Evolutionary conservation across 169 alveolate species (phyloP).

Genomic region (Plasmodium coatneyi): DNA sequence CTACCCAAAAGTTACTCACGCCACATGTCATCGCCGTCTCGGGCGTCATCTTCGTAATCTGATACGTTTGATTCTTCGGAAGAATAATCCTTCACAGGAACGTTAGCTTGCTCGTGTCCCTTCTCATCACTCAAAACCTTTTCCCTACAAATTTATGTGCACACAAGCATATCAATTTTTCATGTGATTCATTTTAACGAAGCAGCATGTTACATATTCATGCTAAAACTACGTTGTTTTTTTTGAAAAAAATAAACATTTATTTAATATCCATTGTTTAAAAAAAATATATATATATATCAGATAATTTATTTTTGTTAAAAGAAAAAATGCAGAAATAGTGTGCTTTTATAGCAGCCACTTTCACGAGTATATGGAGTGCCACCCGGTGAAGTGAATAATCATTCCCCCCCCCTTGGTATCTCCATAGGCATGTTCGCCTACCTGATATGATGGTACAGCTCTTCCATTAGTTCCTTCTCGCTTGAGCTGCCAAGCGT

Average conservation of each 20-base stretch:
- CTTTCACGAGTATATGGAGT: background rate
- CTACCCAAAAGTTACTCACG: background rate
- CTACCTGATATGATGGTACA: conserved; percentile 59
- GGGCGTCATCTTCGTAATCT: background rate
- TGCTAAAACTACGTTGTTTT: background rate
- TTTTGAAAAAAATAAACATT: background rate
- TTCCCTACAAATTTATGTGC: conserved; percentile 47
- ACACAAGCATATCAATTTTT: background rate
- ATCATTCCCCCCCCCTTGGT: background rate
- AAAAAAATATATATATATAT: background rate
- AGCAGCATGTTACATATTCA: background rate
- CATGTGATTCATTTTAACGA: conserved; percentile 1
- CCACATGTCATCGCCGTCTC: conserved; percentile 2
- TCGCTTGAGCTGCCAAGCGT: background rate
- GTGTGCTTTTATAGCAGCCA: background rate
- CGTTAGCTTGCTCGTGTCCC: conserved; percentile 3
- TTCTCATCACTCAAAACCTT: conserved; percentile 41
- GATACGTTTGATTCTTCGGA: conserved; percentile 34
- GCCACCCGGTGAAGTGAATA: background rate
- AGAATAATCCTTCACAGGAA: background rate
- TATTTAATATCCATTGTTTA: conserved; percentile 3
- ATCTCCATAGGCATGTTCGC: background rate
- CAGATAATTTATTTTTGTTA: conserved; percentile 5
- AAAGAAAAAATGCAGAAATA: background rate
- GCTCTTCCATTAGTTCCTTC: conserved; percentile 14